Evolutionary conservation across 1,284 basidiomycete species (phyloP).

Genomic region (Fomitopsis palustris): DNA sequence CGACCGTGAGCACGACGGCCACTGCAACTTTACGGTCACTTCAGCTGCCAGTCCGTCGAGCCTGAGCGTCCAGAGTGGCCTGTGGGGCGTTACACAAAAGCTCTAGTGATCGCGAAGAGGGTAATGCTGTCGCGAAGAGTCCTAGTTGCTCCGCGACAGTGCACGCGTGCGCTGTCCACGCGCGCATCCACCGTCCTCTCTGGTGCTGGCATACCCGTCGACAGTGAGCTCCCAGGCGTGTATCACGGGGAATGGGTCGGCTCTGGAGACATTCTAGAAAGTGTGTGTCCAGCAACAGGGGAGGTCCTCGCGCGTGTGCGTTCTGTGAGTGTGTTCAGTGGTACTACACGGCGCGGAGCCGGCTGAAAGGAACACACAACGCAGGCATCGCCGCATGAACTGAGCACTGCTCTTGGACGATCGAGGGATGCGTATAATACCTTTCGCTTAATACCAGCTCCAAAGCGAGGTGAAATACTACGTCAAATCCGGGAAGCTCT

Average conservation of each 20-base stretch:
- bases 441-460: conserved; percentile 81
- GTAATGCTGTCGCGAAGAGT: not conserved
- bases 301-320: conserved; percentile 68
- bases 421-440: conserved; percentile 67
- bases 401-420: conserved; percentile 58
- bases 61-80: too few species aligned
- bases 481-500: conserved; percentile 85
- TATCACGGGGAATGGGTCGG: conserved; percentile 79
- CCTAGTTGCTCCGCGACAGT: not conserved
- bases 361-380: not conserved
- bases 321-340: conserved; percentile 40
- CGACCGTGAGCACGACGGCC: not conserved
- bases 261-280: conserved; percentile 66
- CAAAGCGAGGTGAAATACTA: conserved; percentile 83
- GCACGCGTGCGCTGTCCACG: conserved; percentile 42
- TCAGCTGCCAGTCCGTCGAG: too few species aligned
- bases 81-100: too few species aligned
- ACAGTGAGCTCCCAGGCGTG: conserved; percentile 55
- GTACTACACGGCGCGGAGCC: not conserved
- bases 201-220: conserved; percentile 55
- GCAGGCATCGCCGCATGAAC: conserved; percentile 66
- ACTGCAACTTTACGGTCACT: not conserved
- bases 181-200: conserved; percentile 64
- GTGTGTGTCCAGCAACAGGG: conserved; percentile 74
- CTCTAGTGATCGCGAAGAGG: not conserved